These are phyloP conservation scores for Leucosporidium yakuticum DNA, from an alignment of 768 basidiomycete genomes.

Conservation along the genomic window DNA sequence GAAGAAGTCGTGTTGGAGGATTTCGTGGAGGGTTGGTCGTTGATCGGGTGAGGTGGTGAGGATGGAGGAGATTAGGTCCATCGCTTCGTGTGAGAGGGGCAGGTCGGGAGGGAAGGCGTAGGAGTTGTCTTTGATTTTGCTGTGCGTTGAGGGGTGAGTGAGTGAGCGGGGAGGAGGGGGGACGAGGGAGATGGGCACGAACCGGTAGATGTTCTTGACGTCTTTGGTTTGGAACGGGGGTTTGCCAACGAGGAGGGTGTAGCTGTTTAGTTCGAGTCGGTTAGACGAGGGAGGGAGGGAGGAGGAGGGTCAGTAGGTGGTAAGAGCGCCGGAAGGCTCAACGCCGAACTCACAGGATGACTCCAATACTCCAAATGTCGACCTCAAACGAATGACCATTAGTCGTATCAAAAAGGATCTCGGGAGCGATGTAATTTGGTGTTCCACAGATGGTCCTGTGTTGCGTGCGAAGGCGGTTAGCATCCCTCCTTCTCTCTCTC, in stretches of 20 bases:
- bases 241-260: constrained; percentile 87
- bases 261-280: constrained; percentile 44
- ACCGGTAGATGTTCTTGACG: constrained; percentile 84
- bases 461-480: background rate
- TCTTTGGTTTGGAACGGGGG: constrained; percentile 99
- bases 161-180: background rate
- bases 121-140: constrained; percentile 85
- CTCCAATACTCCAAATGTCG: constrained; percentile 95
- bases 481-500: background rate
- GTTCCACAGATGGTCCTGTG: constrained; percentile 86
- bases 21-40: constrained; percentile 76
- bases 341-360: constrained; percentile 58
- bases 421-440: constrained; percentile 97
- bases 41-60: constrained; percentile 62
- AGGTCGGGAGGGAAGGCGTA: constrained; percentile 85
- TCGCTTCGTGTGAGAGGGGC: constrained; percentile 62
- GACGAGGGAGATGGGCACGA: constrained; percentile 37
- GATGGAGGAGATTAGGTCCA: constrained; percentile 73
- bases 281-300: background rate
- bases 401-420: constrained; percentile 89
- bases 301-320: background rate
- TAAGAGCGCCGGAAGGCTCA: background rate
- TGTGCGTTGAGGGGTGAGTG: constrained; percentile 38
- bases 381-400: constrained; percentile 98
- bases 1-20: constrained; percentile 81